Base-by-base conservation (phyloP, 805 yeast genomes). In the Ogataea nitratoaversa region DNA sequence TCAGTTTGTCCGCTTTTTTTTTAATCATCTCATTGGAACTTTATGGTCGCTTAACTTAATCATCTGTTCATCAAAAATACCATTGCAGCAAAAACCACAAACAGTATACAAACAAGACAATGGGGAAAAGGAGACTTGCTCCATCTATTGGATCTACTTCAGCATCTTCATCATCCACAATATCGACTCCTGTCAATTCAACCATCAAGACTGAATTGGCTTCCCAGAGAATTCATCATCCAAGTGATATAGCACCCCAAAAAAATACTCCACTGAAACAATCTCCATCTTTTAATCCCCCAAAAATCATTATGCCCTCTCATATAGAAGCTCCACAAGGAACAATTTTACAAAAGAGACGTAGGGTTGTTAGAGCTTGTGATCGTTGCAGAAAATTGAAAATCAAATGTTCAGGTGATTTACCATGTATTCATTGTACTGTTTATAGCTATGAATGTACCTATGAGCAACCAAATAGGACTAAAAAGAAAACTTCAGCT, bases 391-490 rank as follows among this genome's bases (percentile, higher is more conserved):
- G 79, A 27, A 66, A 63, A 50, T 58, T 74, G 36, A 76, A 76
- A 52, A 69, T 72, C 45, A 74, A 71, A 48, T 76, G 82, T 49
- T 72, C 77, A 37, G 76, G 79, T 8, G 63, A 60, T 14, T 52
- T 57, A 30, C 79, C 79, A 3, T 76, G 82, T 46, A 60, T 67
- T 8, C 70, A 67, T 37, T 88, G 96, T 57, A 84, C 95, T 1
- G 95, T 87, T 1, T 89, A 87, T 63, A 78, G 86, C 17, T 85
- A 84, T 60, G 83, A 78, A 42, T 88, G 96, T 62, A 78, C 95
- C 0, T 88, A 88, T 58, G 85, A 84, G 54, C 87, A 85, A 53
- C 91, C 95, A 8, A 53, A 49, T 33, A 36, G 57, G 16, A 36
- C 56, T 3, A 57, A 59, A 35, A 77, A 75, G 53, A 77, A 53